Percentiles rank a stretch among this genome's conserved stretches.
Conservation (phyloP, 192 early-diverging fungal genomes). For the Polychytrium aggregatum region DNA sequence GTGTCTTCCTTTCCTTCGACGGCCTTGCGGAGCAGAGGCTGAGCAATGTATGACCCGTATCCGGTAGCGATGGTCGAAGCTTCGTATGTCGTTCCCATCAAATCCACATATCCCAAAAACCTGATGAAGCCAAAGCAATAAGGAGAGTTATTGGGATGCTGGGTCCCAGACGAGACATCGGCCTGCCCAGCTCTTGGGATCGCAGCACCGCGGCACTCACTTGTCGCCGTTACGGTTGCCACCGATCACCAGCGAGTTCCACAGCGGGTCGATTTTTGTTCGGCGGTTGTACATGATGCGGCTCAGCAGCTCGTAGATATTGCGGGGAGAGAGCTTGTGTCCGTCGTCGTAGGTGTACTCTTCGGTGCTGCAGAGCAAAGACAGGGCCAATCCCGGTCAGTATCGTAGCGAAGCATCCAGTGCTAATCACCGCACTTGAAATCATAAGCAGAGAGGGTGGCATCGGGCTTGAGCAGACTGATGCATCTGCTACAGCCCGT, state of each 20-base stretch:
- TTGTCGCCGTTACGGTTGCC: slow-evolving; percentile 25
- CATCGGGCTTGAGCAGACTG: no score
- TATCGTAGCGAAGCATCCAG: no score
- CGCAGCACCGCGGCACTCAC: no score
- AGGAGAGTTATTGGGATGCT: no score
- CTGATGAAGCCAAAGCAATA: no score
- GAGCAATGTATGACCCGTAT: slow-evolving; percentile 80
- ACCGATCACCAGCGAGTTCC: slow-evolving; percentile 90
- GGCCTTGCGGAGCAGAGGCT: slow-evolving; percentile 83
- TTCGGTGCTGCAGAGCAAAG: slow-evolving; percentile 45
- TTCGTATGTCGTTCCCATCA: slow-evolving; percentile 90
- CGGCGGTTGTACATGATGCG: slow-evolving; percentile 86
- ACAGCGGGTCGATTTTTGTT: slow-evolving; percentile 82
- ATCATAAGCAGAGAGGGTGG: no score
- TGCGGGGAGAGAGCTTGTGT: slow-evolving; percentile 66
- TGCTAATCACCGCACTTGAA: no score
- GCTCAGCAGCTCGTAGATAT: slow-evolving; percentile 86
- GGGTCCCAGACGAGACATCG: no score
- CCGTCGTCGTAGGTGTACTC: slow-evolving; percentile 87
- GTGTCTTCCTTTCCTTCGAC: slow-evolving; percentile 78
- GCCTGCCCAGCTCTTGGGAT: no score
- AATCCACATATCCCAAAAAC: slow-evolving; percentile 87
- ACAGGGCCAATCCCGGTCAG: no score
- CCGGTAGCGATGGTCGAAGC: slow-evolving; percentile 87
- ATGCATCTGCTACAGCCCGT: no score